Evolutionary conservation across 345 rosid species (phyloP), one percentile per base, ranked within the genome.

Genomic region (Geranium brycei): DNA sequence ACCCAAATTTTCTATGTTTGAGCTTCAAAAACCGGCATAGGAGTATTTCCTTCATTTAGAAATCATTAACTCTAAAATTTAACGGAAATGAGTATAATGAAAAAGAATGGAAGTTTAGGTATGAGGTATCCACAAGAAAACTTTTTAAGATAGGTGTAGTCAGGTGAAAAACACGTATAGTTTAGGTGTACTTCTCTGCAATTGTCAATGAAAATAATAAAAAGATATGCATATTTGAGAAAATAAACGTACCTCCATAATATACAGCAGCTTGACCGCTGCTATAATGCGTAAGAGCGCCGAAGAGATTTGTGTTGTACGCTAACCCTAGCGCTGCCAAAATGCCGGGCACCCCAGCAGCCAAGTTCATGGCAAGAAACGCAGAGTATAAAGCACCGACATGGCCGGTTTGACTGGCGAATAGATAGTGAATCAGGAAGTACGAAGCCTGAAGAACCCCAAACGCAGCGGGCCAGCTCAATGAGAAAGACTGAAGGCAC

Each of bases 221-320:
- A 17, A 16, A 4, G n/a, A 14, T 4, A 17, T 31, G 61, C 17
- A 51, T 12, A 17, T 14, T 30, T 41, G 17, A 40, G 62, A 51
- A 56, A 51, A 67, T 4, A 51, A 66, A 55, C 51, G 70, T 59
- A 92, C 99, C 97, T 86, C 99, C 99, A 57, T 80, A 91, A 76
- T 87, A 93, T 10, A 93, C 96, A 70, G 97, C 97, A 38, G 99
- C 96, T 82, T 90, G 97, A 47, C 99, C 99, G 55, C 99, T 86
- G 74, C 97, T 93, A 71, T 90, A 93, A 77, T 93, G 99, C n/a
- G 99, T 91, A 67, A 87, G 66, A 32, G 99, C 86, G 63, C 97
- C 99, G 58, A 91, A 91, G 40, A 93, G 95, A 82, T 85, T 93
- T 60, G 95, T 90, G 69, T 88, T 90, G 72, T 79, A 90, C 66